Evolutionary conservation across 2,329 filamentous ascomycete species (phyloP), one percentile per base, ranked within the genome.

Genomic region (Penicillium occitanis): DNA sequence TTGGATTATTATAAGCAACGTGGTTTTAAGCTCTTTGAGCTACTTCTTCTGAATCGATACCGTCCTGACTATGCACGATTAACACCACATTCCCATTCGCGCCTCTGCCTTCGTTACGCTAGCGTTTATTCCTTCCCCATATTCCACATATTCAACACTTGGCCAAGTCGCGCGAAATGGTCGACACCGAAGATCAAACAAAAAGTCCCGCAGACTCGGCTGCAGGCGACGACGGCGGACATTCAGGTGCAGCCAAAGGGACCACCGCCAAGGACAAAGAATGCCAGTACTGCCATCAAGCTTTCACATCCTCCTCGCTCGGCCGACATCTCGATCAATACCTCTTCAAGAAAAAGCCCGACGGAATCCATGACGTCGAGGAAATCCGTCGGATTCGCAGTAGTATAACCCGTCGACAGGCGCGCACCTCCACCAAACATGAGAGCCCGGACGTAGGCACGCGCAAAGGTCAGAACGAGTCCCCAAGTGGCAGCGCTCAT

Each of bases 301-400:
- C 90, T 6, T 98, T 97, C 76, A 97, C 94, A 17, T 97, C 93
- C 1, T 97, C 93, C 17, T 96, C 92, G 2, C 87, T 98, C 63
- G 94, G 94, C 60, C 90, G 94, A 55, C 94, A 98, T 79, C 88
- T 97, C 70, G 94, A 98, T 77, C 87, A 97, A 46, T 97, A 96
- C 78, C 93, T 97, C 73, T 93, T 93, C 75, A 90, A 93, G 67
- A 96, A 93, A 81, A 97, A 97, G 77, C 92, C 94, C 1, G 94
- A 98, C 79, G 93, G 93, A 60, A 81, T 97, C 55, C 94, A 98
- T 79, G 85, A 96, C 80, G 91, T 97, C 66, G 91, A 94, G 7
- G 91, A 92, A 77, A 98, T 98, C 73, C 86, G 87, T 71, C 91
- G 90, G 78, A 82, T 96, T 73, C 88, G 94, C 63, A 91, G 92